Percentiles rank a stretch among this genome's conserved stretches.
Conservation (phyloP, 2,329 filamentous ascomycete species). For the Ophiostoma ulmi region DNA sequence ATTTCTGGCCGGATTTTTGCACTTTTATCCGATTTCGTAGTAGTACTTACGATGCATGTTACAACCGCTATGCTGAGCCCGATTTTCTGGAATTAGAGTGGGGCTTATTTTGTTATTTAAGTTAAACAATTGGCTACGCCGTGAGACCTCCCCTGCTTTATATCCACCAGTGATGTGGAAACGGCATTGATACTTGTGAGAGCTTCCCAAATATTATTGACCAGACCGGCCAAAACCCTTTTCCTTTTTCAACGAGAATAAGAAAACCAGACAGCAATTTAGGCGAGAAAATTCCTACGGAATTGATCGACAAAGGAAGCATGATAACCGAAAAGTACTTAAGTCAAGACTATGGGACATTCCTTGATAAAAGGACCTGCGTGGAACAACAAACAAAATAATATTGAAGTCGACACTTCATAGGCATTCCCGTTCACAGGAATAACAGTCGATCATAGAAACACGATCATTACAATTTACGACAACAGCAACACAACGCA, state of each 20-base stretch:
- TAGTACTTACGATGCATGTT: too few species aligned
- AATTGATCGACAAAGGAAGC: neutral
- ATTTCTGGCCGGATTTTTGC: neutral
- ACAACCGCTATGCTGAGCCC: too few species aligned
- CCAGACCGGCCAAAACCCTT: neutral
- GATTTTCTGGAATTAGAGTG: neutral
- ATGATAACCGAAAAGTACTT: neutral
- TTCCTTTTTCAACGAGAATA: too few species aligned
- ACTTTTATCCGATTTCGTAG: too few species aligned
- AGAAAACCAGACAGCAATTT: neutral
- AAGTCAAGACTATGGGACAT: neutral
- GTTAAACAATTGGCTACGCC: neutral
- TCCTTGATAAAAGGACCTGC: neutral
- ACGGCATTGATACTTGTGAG: too few species aligned
- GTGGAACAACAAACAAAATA: too few species aligned
- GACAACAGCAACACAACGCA: too few species aligned
- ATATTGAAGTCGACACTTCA: too few species aligned
- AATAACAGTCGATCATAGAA: too few species aligned
- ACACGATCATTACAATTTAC: too few species aligned
- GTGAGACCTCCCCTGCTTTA: too few species aligned
- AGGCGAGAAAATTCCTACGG: neutral
- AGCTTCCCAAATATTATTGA: neutral
- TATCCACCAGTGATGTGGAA: neutral
- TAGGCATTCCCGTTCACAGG: too few species aligned
- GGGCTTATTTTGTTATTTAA: neutral